Percentiles rank a stretch among this genome's conserved stretches.
phyloP scores from a whole-genome alignment of 1,139 yeast genomes.

The Yamadazyma mexicana region DNA sequence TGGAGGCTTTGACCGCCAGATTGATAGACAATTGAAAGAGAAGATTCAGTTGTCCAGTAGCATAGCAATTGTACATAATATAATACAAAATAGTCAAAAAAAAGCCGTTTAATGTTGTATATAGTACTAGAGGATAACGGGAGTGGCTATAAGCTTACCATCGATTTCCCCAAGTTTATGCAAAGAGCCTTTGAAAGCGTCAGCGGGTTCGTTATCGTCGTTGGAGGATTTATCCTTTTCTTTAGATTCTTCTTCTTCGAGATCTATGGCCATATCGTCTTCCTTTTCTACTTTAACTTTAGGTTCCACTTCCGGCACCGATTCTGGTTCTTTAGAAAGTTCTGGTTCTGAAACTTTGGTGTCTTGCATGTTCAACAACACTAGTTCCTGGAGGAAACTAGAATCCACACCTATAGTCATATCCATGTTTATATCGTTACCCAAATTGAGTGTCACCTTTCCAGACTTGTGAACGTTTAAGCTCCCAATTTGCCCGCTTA shows the following conservation, averaged over 20 bases:
- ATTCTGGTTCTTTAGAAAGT: neutral
- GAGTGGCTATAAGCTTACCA: slow-evolving; percentile 57
- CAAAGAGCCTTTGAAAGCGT: slow-evolving; percentile 34
- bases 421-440: slow-evolving; percentile 63
- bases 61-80: neutral
- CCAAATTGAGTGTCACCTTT: slow-evolving; percentile 69
- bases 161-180: slow-evolving; percentile 63
- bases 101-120: neutral
- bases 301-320: slow-evolving; percentile 16
- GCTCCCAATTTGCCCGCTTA: slow-evolving; percentile 65
- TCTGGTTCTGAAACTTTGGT: slow-evolving; percentile 2
- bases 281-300: slow-evolving; percentile 6
- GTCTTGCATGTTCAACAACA: slow-evolving; percentile 46
- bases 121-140: slow-evolving; percentile 18
- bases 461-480: slow-evolving; percentile 82
- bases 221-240: slow-evolving; percentile 30
- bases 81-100: neutral
- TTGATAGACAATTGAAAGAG: slow-evolving; percentile 33
- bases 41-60: neutral
- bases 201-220: slow-evolving; percentile 26
- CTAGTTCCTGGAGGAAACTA: slow-evolving; percentile 74
- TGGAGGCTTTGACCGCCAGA: slow-evolving; percentile 84
- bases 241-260: slow-evolving; percentile 28
- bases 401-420: slow-evolving; percentile 73
- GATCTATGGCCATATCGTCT: slow-evolving; percentile 17